Evolutionary conservation across 2,329 filamentous ascomycete species (phyloP).

Genomic region (Pseudopithomyces chartarum): DNA sequence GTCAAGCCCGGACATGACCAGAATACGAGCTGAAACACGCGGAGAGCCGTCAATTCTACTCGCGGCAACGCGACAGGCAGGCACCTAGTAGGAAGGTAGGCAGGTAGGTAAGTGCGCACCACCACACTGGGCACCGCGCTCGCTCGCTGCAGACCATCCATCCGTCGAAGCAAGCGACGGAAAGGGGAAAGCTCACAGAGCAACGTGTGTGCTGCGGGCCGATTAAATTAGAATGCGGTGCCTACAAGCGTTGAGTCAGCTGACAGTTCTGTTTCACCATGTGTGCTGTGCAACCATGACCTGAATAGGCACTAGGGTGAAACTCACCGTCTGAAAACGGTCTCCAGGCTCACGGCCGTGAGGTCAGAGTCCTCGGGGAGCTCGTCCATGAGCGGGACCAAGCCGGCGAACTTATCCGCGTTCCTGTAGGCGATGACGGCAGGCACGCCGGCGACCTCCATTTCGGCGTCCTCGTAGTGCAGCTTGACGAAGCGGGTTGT

Average conservation of each 20-base stretch:
- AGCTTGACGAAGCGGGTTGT: constrained; percentile 87
- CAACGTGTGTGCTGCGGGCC: background rate
- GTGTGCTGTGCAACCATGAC: constrained; percentile 7
- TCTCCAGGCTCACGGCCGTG: constrained; percentile 61
- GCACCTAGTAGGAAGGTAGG: too few species aligned
- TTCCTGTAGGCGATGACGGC: constrained; percentile 87
- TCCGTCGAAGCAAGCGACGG: background rate
- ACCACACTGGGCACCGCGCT: too few species aligned
- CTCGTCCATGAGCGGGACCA: constrained; percentile 85
- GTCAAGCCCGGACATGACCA: background rate
- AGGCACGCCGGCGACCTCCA: constrained; percentile 86
- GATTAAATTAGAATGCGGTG: constrained; percentile 34
- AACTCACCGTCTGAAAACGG: constrained; percentile 56
- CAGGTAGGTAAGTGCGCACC: too few species aligned
- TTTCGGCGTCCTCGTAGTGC: constrained; percentile 89
- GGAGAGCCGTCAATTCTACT: background rate
- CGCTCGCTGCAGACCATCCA: background rate
- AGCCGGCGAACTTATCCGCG: constrained; percentile 87
- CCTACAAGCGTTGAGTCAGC: constrained; percentile 30
- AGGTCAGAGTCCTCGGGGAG: constrained; percentile 67
- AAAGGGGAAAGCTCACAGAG: background rate
- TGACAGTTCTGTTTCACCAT: constrained; percentile 23
- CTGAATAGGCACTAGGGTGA: constrained; percentile 3
- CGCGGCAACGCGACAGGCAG: constrained; percentile 4
- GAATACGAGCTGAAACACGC: background rate